Conservation (phyloP, 2,329 filamentous ascomycete species). For the Aureobasidium sp. region DNA sequence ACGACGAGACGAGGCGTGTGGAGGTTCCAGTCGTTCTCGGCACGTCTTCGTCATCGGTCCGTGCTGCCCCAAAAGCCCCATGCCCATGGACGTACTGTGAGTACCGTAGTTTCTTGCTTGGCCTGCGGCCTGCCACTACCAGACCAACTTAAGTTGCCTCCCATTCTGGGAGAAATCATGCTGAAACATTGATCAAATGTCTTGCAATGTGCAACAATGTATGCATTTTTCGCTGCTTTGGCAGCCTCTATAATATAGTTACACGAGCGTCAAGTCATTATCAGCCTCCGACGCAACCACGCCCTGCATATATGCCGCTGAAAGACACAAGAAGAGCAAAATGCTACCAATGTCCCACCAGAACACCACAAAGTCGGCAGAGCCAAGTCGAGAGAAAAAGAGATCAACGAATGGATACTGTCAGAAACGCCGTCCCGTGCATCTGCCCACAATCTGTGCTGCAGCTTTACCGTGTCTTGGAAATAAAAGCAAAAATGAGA, state of each 20-base stretch:
- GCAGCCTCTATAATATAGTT: slow-evolving; percentile 16
- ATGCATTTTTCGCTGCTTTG: slow-evolving; percentile 3
- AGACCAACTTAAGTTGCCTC: background rate
- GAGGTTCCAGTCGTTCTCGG: background rate
- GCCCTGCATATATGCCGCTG: slow-evolving; percentile 7
- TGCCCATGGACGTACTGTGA: background rate
- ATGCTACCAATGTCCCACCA: background rate
- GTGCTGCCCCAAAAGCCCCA: background rate
- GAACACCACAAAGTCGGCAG: background rate
- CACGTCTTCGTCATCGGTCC: slow-evolving; percentile 15
- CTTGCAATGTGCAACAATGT: slow-evolving; percentile 3
- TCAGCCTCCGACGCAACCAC: slow-evolving; percentile 9
- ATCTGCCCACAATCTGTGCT: background rate
- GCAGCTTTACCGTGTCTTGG: background rate
- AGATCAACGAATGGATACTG: slow-evolving; percentile 4
- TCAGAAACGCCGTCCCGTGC: slow-evolving; percentile 4
- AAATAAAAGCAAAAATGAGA: background rate
- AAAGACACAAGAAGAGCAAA: background rate
- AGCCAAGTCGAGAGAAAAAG: background rate
- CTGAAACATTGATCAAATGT: background rate
- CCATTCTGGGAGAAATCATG: background rate
- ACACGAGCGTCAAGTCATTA: slow-evolving; percentile 16
- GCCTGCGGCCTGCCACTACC: background rate
- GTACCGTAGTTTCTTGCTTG: background rate
- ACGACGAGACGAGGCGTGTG: background rate